phyloP scores from a whole-genome alignment of 106 monocot species.

The Dendrobium officinale region DNA sequence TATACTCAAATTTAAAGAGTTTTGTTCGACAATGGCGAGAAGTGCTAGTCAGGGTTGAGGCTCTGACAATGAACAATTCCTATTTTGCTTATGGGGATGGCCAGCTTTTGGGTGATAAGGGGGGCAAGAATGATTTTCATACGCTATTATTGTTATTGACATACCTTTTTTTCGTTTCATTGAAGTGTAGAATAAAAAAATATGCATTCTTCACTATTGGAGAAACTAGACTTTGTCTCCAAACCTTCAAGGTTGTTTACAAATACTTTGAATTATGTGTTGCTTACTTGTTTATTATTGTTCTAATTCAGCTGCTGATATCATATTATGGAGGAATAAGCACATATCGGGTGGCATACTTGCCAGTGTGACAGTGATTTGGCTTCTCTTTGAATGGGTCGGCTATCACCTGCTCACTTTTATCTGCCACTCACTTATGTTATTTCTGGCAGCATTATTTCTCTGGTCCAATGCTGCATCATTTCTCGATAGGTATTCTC shows the following conservation, averaged over 20 bases:
- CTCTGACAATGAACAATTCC: too few relatives aligned
- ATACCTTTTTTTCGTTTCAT: neutral
- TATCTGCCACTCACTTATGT: slow-evolving; percentile 56
- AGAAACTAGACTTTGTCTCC: neutral
- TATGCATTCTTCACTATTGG: neutral
- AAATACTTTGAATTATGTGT: neutral
- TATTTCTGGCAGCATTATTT: slow-evolving; percentile 38
- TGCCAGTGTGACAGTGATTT: slow-evolving; percentile 47
- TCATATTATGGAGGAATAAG: slow-evolving; percentile 69
- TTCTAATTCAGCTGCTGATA: slow-evolving; percentile 50
- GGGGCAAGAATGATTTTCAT: too few relatives aligned
- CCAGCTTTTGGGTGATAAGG: too few relatives aligned
- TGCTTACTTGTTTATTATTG: neutral
- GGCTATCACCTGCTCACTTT: slow-evolving; percentile 60
- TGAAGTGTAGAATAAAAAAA: neutral
- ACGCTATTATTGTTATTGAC: neutral
- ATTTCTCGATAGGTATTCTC: slow-evolving; percentile 43
- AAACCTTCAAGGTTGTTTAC: too few relatives aligned
- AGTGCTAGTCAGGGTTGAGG: too few relatives aligned
- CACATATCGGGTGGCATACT: slow-evolving; percentile 47
- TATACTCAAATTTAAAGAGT: too few relatives aligned
- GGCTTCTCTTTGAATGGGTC: slow-evolving; percentile 75
- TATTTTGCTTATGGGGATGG: too few relatives aligned
- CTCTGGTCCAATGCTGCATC: slow-evolving; percentile 55
- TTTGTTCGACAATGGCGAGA: too few relatives aligned